These are phyloP conservation scores for Oidiodendron maius DNA, from an alignment of 495 filamentous ascomycete species.

Conservation along the genomic window DNA sequence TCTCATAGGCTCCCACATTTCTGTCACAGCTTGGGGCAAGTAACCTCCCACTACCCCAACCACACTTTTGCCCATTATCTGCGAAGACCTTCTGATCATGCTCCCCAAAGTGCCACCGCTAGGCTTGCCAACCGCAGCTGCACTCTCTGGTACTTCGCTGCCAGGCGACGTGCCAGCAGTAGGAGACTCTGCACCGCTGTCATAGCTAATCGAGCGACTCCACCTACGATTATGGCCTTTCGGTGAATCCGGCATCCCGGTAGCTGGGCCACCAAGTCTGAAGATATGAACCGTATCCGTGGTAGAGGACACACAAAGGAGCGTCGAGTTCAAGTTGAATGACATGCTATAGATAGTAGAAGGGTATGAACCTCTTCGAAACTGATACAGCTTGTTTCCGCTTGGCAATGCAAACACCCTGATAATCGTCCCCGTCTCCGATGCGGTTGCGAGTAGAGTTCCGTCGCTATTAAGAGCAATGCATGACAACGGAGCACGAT, in stretches of 20 bases:
- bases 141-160: conserved; percentile 32
- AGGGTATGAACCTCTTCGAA: conserved; percentile 89
- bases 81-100: conserved; percentile 93
- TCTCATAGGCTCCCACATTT: conserved; percentile 94
- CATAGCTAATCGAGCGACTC: conserved; percentile 38
- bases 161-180: conserved; percentile 34
- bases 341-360: conserved; percentile 97
- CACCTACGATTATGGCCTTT: conserved; percentile 36
- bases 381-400: conserved; percentile 89
- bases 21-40: conserved; percentile 82
- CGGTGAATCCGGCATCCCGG: conserved; percentile 10
- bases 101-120: conserved; percentile 65
- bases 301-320: conserved; percentile 91
- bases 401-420: conserved; percentile 87
- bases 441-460: conserved; percentile 89
- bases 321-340: conserved; percentile 91
- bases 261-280: conserved; percentile 50
- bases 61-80: conserved; percentile 85
- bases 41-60: conserved; percentile 87
- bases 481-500: conserved; percentile 84
- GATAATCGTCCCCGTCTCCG: conserved; percentile 96
- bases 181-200: conserved; percentile 40
- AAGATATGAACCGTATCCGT: conserved; percentile 98
- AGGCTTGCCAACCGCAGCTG: conserved; percentile 35
- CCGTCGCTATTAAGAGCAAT: conserved; percentile 89